A percentile compares a stretch with the other conserved stretches of the same genome.
phyloP scores from a whole-genome alignment of 192 early-diverging fungal genomes.

The Phycomyces blakesleeanus region DNA sequence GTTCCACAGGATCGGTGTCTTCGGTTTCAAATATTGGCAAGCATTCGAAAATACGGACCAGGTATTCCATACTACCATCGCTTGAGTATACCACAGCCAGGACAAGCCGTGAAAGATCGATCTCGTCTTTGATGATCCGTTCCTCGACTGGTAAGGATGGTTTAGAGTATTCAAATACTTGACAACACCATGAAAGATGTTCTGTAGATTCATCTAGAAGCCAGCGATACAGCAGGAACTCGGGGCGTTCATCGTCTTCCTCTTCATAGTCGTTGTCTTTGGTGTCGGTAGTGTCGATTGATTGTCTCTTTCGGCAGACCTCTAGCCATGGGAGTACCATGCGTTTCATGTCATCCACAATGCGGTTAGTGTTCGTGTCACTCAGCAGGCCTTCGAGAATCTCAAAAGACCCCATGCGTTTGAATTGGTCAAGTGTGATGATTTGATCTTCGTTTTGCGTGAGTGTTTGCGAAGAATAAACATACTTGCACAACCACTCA shows the following conservation, averaged over 20 bases:
- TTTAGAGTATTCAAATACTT: constrained; percentile 47
- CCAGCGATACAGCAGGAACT: constrained; percentile 46
- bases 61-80: constrained; percentile 39
- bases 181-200: constrained; percentile 44
- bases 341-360: constrained; percentile 46
- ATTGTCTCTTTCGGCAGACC: not conserved
- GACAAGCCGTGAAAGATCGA: constrained; percentile 46
- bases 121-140: constrained; percentile 48
- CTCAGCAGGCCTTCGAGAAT: constrained; percentile 24
- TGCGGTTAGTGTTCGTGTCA: constrained; percentile 30
- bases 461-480: constrained; percentile 55
- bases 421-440: constrained; percentile 16
- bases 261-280: constrained; percentile 14
- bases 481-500: constrained; percentile 50
- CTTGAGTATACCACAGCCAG: constrained; percentile 49
- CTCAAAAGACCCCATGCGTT: constrained; percentile 18
- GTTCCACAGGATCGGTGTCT: constrained; percentile 16
- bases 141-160: constrained; percentile 43
- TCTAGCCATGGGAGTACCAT: constrained; percentile 46
- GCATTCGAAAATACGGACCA: constrained; percentile 52
- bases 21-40: constrained; percentile 48
- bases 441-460: constrained; percentile 18
- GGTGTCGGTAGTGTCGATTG: constrained; percentile 2
- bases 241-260: constrained; percentile 25
- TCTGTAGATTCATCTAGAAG: constrained; percentile 31